A percentile compares a stretch with the other conserved stretches of the same genome.
Conservation (phyloP, 2,329 filamentous ascomycete genomes). For the Colletotrichum sp. region DNA sequence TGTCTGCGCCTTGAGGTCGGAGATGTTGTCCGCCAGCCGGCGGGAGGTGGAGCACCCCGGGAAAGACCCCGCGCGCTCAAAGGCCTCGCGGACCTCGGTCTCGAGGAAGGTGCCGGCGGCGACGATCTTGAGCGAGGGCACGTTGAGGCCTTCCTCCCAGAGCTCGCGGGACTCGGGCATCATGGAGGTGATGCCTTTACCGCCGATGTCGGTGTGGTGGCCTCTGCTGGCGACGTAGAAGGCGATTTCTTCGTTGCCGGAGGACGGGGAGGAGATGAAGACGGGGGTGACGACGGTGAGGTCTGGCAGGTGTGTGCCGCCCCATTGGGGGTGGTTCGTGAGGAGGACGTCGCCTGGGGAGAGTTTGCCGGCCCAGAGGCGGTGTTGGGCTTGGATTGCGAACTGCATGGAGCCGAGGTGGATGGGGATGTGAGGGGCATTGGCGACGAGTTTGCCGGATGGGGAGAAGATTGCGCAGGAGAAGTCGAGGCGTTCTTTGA, state of each 20-base stretch:
- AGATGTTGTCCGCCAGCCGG: constrained; percentile 44
- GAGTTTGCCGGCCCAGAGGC: constrained; percentile 35
- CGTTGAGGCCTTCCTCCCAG: constrained; percentile 48
- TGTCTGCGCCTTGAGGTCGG: constrained; percentile 48
- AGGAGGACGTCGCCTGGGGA: constrained; percentile 43
- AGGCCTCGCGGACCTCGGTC: constrained; percentile 31
- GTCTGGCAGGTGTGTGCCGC: constrained; percentile 45
- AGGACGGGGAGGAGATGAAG: constrained; percentile 25
- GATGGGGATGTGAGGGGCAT: constrained; percentile 45
- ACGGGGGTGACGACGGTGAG: constrained; percentile 46
- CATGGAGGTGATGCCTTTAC: constrained; percentile 43
- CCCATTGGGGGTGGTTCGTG: constrained; percentile 42
- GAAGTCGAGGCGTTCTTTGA: constrained; percentile 48
- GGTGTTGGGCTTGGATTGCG: constrained; percentile 41
- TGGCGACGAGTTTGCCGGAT: constrained; percentile 44
- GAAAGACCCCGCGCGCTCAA: constrained; percentile 35
- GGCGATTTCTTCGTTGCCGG: constrained; percentile 26
- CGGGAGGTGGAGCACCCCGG: constrained; percentile 41
- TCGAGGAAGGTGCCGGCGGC: constrained; percentile 40
- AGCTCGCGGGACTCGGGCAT: constrained; percentile 43
- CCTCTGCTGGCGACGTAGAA: constrained; percentile 44
- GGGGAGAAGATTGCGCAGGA: constrained; percentile 47
- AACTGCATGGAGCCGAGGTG: constrained; percentile 48
- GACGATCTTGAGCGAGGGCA: constrained; percentile 41
- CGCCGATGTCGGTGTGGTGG: constrained; percentile 45